Evolutionary conservation across 2,329 filamentous ascomycete species (phyloP), one percentile per base, ranked within the genome.

Genomic region (Colletotrichum noveboracense): DNA sequence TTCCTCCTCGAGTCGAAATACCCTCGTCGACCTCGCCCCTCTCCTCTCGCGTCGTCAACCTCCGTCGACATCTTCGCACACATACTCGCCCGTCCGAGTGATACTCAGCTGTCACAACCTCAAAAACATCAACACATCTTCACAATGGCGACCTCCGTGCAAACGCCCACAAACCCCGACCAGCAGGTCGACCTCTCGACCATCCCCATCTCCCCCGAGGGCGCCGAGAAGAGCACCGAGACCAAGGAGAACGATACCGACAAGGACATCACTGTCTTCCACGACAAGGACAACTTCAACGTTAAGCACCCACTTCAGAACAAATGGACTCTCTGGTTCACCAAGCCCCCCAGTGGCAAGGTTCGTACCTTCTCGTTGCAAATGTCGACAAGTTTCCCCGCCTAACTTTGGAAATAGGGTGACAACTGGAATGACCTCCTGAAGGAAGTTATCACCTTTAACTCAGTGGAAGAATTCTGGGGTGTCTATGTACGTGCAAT

Each of bases 391-490:
- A 69, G 77, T 78, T 84, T 36, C 43, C 9, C 32, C 36, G 24
- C 24, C 34, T 75, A 24, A 75, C 58, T 52, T 52, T 48, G n/a
- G 18, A 13, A n/a, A 74, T 58, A 98, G 95, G 96, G 95, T 79
- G 96, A 98, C 86, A 98, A 98, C 91, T 99, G 97, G 97, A 97
- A 97, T 80, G 97, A 99, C 84, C 89, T 98, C 77, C 89, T 99
- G 78, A 99, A 99, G 89, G 96, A 99, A 86, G 96, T 99, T 81
- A 98, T 99, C 83, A 98, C 95, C 73, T 98, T 99, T 83, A 95
- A 98, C 88, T 98, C 96, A 4, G 97, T 99, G 30, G 97, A 99
- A 88, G 97, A 99, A 86, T 99, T 99, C 87, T 99, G 97, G 97
- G 97, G 97, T 76, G 95, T 99, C 84, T 98, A 98, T 87, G 97